Base-by-base conservation (phyloP, 2,329 filamentous ascomycete genomes). In the Huntiella savannae region DNA sequence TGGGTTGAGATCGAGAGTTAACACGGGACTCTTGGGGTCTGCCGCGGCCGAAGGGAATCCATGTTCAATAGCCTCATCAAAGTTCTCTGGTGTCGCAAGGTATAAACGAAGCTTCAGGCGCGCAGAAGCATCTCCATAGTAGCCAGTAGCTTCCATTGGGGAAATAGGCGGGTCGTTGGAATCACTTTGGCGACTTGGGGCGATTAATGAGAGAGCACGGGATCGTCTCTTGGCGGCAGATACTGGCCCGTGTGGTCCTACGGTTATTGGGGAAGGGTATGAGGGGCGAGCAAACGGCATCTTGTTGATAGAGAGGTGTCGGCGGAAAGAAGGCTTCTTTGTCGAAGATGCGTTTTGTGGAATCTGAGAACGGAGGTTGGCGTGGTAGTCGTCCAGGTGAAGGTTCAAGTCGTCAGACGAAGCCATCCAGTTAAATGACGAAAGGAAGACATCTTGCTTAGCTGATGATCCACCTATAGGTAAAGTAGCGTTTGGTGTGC, bases 51-150 rank as follows among this genome's bases (percentile, higher is more conserved):
- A 76, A 0, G 86, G 85, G 55, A 95, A 96, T 0, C 88, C 88
- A 60, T 92, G 95, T 58, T 93, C 83, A 45, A 96, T 74, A 1
- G 84, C 86, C 61, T 96, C 88, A 58, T 96, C 88, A 54, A 96
- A 96, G 58, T 93, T 94, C 54, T 93, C 83, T 1, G 87, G 82
- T 1, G 86, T 93, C 5, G 83, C 82, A 15, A 94, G 72, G 55
- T 87, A 94, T 5, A 84, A 77, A 10, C 86, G 77, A 15, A 96
- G 67, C 62, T 92, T 94, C 54, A 84, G 69, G 33, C 88, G 75
- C 35, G 87, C 84, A 58, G 93, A 83, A 0, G 86, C 85, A 54
- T 95, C 86, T 58, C 85, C 83, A 56, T 94, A 95, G 62, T 94
- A 82, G 34, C 82, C 75, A 3, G 84, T 82, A 4, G 79, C 71